Evolutionary conservation across 2,329 filamentous ascomycete species (phyloP), one percentile per base, ranked within the genome.

Genomic region (Monosporascus sp.): DNA sequence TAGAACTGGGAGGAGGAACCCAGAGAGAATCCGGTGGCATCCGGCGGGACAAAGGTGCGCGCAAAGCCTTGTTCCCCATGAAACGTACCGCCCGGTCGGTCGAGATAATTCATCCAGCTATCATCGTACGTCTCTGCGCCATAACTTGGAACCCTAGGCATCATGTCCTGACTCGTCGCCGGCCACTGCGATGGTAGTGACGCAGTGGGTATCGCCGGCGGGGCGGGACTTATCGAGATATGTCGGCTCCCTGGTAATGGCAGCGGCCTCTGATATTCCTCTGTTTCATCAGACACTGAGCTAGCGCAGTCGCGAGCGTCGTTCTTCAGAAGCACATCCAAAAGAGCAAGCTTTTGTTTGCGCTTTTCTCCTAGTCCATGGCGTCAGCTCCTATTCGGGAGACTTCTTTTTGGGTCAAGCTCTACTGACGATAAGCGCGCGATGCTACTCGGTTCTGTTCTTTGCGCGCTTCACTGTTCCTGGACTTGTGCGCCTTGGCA

Each of bases 321-420:
- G 40, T 60, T 54, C 51, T 69, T 68, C 7, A 75, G 59, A 20
- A 76, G 61, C 38, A 73, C 66, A 48, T 73, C 66, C 24, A 76
- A 59, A 1, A 75, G 60, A 9, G 70, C 72, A 37, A 76, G 63
- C 57, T 72, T 76, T 59, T 75, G 71, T 57, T 72, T 75, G 43
- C 72, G 66, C 57, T 74, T 75, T 57, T 74, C 71, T 40, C 73
- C 73, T 76, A 40, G 19, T 9, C 27, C 22, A 16, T 48, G 48
- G 48, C 44, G 53, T 64, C 52, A 65, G 60, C 54, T 50, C 41
- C 41, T 27, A 22, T 52, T 46, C 26, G 27, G 16, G 41, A 26
- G 17, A 38, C 47, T 40, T n/a, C 7, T 36, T 37, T 20, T 49
- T 26, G n/a, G 40, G 48, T 26, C 49, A 50, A 34, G 36, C 49